Evolutionary conservation across 441 rosid species (phyloP), one percentile per base, ranked within the genome.

Genomic region (Aleurites moluccanus): DNA sequence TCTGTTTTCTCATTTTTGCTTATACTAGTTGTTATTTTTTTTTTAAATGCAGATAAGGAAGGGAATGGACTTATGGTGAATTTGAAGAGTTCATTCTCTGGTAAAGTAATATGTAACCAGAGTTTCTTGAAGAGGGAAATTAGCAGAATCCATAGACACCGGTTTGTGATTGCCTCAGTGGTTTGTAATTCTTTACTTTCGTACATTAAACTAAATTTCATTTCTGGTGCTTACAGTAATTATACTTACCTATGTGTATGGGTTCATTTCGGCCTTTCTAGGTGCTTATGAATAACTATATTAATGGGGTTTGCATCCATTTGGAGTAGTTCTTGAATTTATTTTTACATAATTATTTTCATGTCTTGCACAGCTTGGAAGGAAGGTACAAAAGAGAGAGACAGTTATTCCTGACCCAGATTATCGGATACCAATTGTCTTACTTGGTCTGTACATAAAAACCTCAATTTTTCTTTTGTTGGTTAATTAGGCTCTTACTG

Each of bases 341-440:
- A 38, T 25, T 61, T 57, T 67, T 16, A n/a, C n/a, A 21, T 74
- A 44, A 10, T 78, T 25, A 20, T 18, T 74, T 69, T 74, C 50
- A 27, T 78, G 68, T 72, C 84, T 85, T 75, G 73, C 88, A 80
- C 90, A 85, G 88, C 85, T 89, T 73, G 88, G 91, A 78, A 86
- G 80, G 77, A 84, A 75, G 74, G 85, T 78, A 60, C 80, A 77
- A 56, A 83, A 81, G 83, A 86, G 80, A 79, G 89, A 88, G 73
- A 87, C 88, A 23, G 88, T 91, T 57, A 66, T 89, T 86, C 93
- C 91, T 0, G 89, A 87, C 40, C 96, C 93, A 6, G 96, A 88
- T 81, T 89, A 88, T 80, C 81, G 88, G 60, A 86, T 91, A 66
- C 90, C 89, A 0, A 38, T 85, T 75, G 86, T 91, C 72, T 80